Evolutionary conservation across 2,329 filamentous ascomycete genomes (phyloP).

Genomic region (Neoarthrinium moseri): DNA sequence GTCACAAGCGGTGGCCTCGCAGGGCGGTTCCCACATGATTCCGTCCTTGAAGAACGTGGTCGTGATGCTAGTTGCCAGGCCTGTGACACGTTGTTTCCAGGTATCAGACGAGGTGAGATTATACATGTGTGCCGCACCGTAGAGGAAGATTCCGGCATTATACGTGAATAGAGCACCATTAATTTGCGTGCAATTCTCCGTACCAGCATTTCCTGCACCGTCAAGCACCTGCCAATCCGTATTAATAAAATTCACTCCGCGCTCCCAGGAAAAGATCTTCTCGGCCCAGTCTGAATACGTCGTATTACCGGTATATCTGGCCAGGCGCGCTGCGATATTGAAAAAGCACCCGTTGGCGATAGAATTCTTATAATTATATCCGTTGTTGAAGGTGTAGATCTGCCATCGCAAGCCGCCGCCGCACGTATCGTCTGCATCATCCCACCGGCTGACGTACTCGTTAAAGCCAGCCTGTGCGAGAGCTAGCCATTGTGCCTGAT

Average conservation of each 20-base stretch:
- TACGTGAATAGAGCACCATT: conserved; percentile 26
- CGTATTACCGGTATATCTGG: conserved; percentile 73
- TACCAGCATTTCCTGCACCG: conserved; percentile 40
- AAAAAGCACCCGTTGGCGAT: conserved; percentile 71
- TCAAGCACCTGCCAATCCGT: conserved; percentile 54
- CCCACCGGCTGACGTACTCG: conserved; percentile 71
- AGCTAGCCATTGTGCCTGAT: conserved; percentile 70
- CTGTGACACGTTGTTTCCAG: conserved; percentile 45
- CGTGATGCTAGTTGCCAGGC: conserved; percentile 38
- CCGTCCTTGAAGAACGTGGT: conserved; percentile 43
- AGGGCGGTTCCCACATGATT: conserved; percentile 56
- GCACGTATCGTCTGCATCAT: conserved; percentile 53
- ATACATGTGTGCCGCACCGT: conserved; percentile 36
- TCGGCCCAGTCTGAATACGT: conserved; percentile 78
- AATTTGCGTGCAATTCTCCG: conserved; percentile 25
- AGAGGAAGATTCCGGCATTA: conserved; percentile 27
- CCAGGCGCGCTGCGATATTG: conserved; percentile 68
- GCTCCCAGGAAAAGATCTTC: conserved; percentile 67
- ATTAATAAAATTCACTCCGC: conserved; percentile 54
- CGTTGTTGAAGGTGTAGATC: conserved; percentile 74
- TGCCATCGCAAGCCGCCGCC: conserved; percentile 81
- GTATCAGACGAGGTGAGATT: conserved; percentile 35
- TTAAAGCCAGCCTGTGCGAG: conserved; percentile 80
- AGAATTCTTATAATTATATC: conserved; percentile 67
- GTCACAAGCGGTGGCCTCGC: conserved; percentile 40